Evolutionary conservation across 371 early-diverging fungal species (phyloP).

Genomic region (Nematocida sp.): DNA sequence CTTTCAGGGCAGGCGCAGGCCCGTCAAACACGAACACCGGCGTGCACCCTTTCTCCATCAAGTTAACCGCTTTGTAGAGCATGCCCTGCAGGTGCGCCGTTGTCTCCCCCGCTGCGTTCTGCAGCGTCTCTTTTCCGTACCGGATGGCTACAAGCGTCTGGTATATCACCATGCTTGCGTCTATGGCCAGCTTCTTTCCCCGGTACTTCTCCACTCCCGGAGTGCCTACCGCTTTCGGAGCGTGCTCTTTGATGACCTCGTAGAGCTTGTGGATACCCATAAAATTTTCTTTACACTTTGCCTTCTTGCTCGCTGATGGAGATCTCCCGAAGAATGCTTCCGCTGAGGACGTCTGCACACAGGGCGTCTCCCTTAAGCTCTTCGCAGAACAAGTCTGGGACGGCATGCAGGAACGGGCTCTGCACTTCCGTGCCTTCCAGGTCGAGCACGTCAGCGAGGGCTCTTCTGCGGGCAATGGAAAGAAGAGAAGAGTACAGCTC

Average conservation of each 20-base stretch:
- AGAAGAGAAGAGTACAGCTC: conserved; percentile 11
- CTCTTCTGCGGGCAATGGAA: not conserved
- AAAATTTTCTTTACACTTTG: conserved; percentile 14
- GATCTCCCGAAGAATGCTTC: not conserved
- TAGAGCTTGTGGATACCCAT: conserved; percentile 83
- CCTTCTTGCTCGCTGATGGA: not conserved
- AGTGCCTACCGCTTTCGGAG: conserved; percentile 73
- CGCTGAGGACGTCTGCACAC: too few species aligned
- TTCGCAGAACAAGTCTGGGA: not conserved
- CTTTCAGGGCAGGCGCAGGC: conserved; percentile 85
- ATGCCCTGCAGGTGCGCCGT: conserved; percentile 95
- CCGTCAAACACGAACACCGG: conserved; percentile 98
- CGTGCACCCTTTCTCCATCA: conserved; percentile 91
- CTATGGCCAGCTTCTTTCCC: conserved; percentile 91
- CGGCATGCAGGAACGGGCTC: not conserved
- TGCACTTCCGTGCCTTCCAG: not conserved
- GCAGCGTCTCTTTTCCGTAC: conserved; percentile 35
- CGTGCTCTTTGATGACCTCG: conserved; percentile 83
- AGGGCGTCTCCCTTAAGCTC: not conserved
- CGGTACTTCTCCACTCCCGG: conserved; percentile 79
- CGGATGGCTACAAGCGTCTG: conserved; percentile 98
- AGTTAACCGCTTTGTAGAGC: conserved; percentile 92
- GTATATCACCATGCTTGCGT: conserved; percentile 93
- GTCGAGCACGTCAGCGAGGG: not conserved
- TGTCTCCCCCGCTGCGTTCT: conserved; percentile 74